Evolutionary conservation across 169 alveolate genomes (phyloP).

Genomic region (Theileria sp.): DNA sequence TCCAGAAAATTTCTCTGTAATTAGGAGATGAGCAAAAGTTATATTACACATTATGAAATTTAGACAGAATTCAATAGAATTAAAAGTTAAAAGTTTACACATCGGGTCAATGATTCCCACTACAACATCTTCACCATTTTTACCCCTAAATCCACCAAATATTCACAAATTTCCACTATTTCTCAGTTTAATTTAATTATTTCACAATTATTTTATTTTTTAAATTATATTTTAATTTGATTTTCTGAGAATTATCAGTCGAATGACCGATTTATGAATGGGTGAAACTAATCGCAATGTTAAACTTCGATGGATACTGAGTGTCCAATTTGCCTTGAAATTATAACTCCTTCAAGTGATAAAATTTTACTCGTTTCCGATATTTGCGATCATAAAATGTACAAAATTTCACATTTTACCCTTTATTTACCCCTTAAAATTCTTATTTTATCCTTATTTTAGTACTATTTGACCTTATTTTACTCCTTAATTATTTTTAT

Average conservation of each 20-base stretch:
- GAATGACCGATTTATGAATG: not conserved
- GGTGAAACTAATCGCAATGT: not conserved
- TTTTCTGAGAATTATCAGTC: not conserved
- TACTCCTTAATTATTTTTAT: too few species aligned
- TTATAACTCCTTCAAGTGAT: conserved; percentile 61
- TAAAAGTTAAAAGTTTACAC: conserved; percentile 8
- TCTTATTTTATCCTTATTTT: too few species aligned
- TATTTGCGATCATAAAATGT: conserved; percentile 64
- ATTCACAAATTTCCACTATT: too few species aligned
- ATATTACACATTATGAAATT: not conserved
- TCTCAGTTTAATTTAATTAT: not conserved
- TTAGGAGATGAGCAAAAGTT: not conserved
- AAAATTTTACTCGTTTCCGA: conserved; percentile 60
- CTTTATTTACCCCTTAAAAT: too few species aligned
- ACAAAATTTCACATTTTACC: too few species aligned
- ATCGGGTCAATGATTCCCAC: conserved; percentile 12
- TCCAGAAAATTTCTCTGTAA: not conserved
- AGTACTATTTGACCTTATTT: too few species aligned
- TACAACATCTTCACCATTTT: conserved; percentile 5
- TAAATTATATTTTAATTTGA: not conserved
- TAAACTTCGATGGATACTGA: conserved; percentile 43
- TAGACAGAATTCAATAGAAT: not conserved
- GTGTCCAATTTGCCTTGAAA: conserved; percentile 67
- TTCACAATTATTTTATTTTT: not conserved
- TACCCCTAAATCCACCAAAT: not conserved